Evolutionary conservation across 2,329 filamentous ascomycete genomes (phyloP), one percentile per base, ranked within the genome.

Genomic region (Furcasterigmium furcatum): DNA sequence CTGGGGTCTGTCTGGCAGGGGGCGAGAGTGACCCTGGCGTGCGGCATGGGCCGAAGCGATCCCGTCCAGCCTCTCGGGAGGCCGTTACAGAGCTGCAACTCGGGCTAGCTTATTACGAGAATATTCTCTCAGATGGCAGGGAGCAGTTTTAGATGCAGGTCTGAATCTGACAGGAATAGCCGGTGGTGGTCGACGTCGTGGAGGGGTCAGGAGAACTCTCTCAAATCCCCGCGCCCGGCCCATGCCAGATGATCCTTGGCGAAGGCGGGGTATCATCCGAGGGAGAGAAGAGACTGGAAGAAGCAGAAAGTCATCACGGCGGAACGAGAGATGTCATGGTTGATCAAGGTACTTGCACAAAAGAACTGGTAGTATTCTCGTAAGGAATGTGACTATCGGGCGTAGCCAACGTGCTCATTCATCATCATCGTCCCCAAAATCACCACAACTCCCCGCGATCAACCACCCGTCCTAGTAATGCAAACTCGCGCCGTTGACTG

Each of bases 1-100:
- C n/a, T n/a, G n/a, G n/a, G n/a, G n/a, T n/a, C n/a, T n/a, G 34
- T 16, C 16, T 12, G 19, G 34, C n/a, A 20, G 18, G 34, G 34
- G 34, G 34, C 34, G 7, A 5, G n/a, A 36, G 12, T 12, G 12
- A 38, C 18, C 9, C 14, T 40, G 21, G 47, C 35, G 21, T 35
- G 47, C 49, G 49, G 47, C 40, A 45, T 43, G 42, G 43, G 43
- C 47, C 49, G 47, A 46, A 21, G 43, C 38, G 44, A 24, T 46
- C 42, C 34, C 34, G 18, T 36, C 9, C 34, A 7, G 34, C n/a
- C 4, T 10, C 34, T 16, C 9, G 24, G 34, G 16, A 36, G 30
- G 30, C 14, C 4, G 13, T 32, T n/a, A n/a, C n/a, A n/a, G n/a
- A n/a, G n/a, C n/a, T n/a, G n/a, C n/a, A n/a, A n/a, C n/a, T n/a